phyloP scores from a whole-genome alignment of 768 basidiomycete species.

The Suillus ampliporus region DNA sequence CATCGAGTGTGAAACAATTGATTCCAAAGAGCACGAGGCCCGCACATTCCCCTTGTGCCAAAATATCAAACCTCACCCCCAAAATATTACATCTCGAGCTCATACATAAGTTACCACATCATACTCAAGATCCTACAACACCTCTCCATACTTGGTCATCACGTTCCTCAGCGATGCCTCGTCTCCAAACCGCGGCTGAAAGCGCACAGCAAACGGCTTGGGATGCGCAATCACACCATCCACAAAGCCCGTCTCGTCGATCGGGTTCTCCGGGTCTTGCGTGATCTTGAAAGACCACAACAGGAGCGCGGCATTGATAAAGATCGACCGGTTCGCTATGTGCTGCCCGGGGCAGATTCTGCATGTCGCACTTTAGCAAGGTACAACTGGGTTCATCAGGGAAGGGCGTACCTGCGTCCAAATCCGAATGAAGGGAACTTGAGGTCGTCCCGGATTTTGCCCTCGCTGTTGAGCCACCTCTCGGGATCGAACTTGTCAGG shows the following conservation, averaged over 20 bases:
- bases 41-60: too few species aligned
- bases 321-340: slow-evolving; percentile 64
- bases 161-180: slow-evolving; percentile 27
- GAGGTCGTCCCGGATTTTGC: slow-evolving; percentile 53
- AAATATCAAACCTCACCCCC: too few species aligned
- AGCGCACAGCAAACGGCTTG: slow-evolving; percentile 60
- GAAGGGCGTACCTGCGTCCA: slow-evolving; percentile 44
- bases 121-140: slow-evolving; percentile 14
- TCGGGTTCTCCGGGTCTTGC: slow-evolving; percentile 55
- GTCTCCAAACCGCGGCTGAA: slow-evolving; percentile 50
- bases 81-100: too few species aligned
- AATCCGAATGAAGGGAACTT: slow-evolving; percentile 61
- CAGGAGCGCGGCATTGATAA: slow-evolving; percentile 66
- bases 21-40: too few species aligned
- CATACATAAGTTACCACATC: too few species aligned
- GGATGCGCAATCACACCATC: slow-evolving; percentile 71
- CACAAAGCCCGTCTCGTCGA: slow-evolving; percentile 65
- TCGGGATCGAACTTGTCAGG: slow-evolving; percentile 64
- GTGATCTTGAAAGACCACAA: slow-evolving; percentile 69
- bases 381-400: not conserved
- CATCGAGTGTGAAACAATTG: too few species aligned
- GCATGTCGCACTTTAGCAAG: not conserved
- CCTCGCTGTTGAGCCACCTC: slow-evolving; percentile 52
- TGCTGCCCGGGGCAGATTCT: slow-evolving; percentile 71
- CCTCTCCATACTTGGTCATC: slow-evolving; percentile 31